Conservation (phyloP, 1,284 basidiomycete species). For the Naganishia sp. region DNA sequence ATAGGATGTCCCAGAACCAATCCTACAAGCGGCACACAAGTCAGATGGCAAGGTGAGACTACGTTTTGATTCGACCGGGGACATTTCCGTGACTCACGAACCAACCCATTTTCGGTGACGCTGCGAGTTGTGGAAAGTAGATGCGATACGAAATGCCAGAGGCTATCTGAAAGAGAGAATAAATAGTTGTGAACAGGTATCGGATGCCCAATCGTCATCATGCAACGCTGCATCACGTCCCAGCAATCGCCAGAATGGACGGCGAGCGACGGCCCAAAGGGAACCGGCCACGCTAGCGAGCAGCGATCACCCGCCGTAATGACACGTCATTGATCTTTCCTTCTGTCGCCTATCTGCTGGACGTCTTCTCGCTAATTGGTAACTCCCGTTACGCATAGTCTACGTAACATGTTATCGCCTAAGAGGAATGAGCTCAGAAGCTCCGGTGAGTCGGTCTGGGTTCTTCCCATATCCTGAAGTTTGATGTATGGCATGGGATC, state of each 20-base stretch:
- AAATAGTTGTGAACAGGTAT: too few species aligned
- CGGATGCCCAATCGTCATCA: neutral
- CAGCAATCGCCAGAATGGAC: neutral
- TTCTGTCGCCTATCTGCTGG: too few species aligned
- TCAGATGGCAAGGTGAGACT: neutral
- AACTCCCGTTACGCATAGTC: too few species aligned
- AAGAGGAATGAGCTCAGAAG: too few species aligned
- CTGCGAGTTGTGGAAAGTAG: neutral
- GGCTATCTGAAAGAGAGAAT: neutral
- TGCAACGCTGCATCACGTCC: neutral
- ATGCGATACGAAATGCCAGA: neutral
- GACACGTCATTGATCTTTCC: neutral
- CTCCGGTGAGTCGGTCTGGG: too few species aligned
- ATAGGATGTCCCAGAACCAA: slow-evolving; percentile 94
- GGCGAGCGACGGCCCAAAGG: neutral
- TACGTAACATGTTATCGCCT: too few species aligned
- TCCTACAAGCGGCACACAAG: slow-evolving; percentile 54
- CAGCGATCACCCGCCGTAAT: neutral
- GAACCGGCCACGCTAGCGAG: neutral
- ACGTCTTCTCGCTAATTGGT: too few species aligned
- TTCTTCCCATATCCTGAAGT: too few species aligned
- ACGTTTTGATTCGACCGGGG: neutral
- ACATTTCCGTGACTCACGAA: neutral
- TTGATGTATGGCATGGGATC: too few species aligned
- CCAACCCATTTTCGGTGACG: slow-evolving; percentile 21